phyloP scores from a whole-genome alignment of 495 filamentous ascomycete species.

The Penicillium tannophilum region DNA sequence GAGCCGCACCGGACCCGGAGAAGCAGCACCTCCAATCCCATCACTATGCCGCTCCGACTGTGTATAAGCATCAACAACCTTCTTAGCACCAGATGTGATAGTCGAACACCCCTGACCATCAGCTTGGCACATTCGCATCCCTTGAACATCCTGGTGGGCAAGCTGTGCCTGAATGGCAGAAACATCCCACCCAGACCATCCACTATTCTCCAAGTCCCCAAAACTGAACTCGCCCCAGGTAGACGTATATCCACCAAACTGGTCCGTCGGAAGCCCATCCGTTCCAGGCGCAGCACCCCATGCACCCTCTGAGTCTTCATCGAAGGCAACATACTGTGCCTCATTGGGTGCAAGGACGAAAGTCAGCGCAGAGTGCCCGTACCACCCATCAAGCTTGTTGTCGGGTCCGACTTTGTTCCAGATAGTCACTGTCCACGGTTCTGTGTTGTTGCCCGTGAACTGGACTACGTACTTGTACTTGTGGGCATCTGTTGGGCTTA shows the following conservation, averaged over 20 bases:
- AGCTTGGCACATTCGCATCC: slow-evolving; percentile 40
- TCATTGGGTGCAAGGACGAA: slow-evolving; percentile 47
- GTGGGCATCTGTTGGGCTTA: slow-evolving; percentile 35
- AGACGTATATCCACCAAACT: slow-evolving; percentile 41
- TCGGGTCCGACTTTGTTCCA: slow-evolving; percentile 58
- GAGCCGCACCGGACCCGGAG: slow-evolving; percentile 35
- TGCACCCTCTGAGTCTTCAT: slow-evolving; percentile 47
- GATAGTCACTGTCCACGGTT: slow-evolving; percentile 46
- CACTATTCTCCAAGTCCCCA: slow-evolving; percentile 35
- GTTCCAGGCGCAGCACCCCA: slow-evolving; percentile 42
- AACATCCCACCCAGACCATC: slow-evolving; percentile 49
- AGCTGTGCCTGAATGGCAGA: slow-evolving; percentile 48
- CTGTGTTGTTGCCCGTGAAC: slow-evolving; percentile 39
- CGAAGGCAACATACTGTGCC: slow-evolving; percentile 50
- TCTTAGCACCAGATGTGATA: slow-evolving; percentile 32
- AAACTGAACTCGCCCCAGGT: slow-evolving; percentile 53
- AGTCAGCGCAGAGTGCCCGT: slow-evolving; percentile 43
- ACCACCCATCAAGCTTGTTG: slow-evolving; percentile 46
- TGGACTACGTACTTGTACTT: slow-evolving; percentile 51
- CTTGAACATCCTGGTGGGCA: slow-evolving; percentile 35
- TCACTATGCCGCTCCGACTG: slow-evolving; percentile 29
- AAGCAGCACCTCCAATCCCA: slow-evolving; percentile 39
- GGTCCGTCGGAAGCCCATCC: slow-evolving; percentile 32
- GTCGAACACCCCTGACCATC: slow-evolving; percentile 35
- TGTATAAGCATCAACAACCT: slow-evolving; percentile 38